Conservation (phyloP, 352 stramenopile species). For the Pythium phragmitis region DNA sequence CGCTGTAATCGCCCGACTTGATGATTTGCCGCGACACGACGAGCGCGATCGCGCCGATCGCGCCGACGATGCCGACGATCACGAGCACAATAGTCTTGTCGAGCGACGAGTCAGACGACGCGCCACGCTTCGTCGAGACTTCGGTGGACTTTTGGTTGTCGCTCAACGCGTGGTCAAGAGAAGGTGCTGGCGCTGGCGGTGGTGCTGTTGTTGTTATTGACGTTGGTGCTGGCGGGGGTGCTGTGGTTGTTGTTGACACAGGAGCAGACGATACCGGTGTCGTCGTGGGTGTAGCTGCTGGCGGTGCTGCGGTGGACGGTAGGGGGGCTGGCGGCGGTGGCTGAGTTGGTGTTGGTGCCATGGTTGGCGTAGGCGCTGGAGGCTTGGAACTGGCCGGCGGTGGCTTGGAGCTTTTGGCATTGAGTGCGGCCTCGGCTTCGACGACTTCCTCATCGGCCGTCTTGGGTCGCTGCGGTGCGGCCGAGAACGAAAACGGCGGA, state of each 20-base stretch:
- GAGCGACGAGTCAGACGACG: conserved; percentile 10
- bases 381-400: background rate
- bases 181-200: background rate
- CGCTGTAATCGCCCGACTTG: conserved; percentile 38
- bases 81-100: conserved; percentile 55
- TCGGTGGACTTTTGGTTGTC: conserved; percentile 15
- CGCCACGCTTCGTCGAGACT: conserved; percentile 16
- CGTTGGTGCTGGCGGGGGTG: background rate
- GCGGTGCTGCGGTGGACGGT: conserved; percentile 1
- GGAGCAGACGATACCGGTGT: conserved; percentile 1
- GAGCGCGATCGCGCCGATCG: conserved; percentile 50
- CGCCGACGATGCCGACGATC: conserved; percentile 54
- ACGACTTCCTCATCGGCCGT: conserved; percentile 26
- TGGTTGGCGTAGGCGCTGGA: background rate
- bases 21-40: conserved; percentile 55
- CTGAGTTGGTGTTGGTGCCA: background rate
- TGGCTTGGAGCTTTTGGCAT: background rate
- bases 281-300: background rate
- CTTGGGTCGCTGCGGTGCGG: conserved; percentile 1
- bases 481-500: background rate
- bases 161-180: background rate
- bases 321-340: background rate
- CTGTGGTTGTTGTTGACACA: background rate
- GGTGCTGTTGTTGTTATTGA: background rate
- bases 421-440: conserved; percentile 13